Conservation (phyloP, 2,329 filamentous ascomycete genomes). For the Ceratocystis albifundus region DNA sequence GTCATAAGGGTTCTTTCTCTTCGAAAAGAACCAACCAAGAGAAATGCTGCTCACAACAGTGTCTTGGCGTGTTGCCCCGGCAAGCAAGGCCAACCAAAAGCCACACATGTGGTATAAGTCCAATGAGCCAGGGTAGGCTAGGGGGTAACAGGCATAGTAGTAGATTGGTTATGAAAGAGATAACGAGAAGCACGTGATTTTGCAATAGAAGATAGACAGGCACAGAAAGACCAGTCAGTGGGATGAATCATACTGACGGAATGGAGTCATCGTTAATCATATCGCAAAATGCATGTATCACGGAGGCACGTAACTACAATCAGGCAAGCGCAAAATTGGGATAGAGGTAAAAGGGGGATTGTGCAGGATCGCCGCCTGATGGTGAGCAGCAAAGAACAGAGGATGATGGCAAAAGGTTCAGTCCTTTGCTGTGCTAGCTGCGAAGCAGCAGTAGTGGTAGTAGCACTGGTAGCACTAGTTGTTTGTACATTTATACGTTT, state of each 20-base stretch:
- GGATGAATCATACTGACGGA: constrained; percentile 7
- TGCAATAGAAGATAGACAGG: not conserved
- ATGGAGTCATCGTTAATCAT: constrained; percentile 6
- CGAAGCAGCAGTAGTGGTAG: no score
- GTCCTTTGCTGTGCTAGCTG: no score
- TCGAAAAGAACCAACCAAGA: not conserved
- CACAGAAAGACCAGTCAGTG: not conserved
- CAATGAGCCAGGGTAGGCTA: not conserved
- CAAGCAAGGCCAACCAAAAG: constrained; percentile 1
- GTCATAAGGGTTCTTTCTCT: constrained; percentile 11
- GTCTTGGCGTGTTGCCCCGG: not conserved
- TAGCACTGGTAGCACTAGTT: no score
- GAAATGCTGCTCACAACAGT: not conserved
- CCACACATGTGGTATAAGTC: constrained; percentile 2
- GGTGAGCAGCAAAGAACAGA: not conserved
- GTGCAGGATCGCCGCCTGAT: not conserved
- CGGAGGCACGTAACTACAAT: not conserved
- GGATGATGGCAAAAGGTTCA: not conserved
- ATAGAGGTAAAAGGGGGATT: not conserved
- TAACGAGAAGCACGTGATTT: constrained; percentile 8
- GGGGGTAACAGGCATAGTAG: not conserved
- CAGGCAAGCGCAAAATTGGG: not conserved
- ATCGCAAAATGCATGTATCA: not conserved
- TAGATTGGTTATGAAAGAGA: not conserved
- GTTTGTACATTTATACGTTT: no score